Base-by-base conservation (phyloP, 2,329 filamentous ascomycete species). In the Claviceps pazoutovae region DNA sequence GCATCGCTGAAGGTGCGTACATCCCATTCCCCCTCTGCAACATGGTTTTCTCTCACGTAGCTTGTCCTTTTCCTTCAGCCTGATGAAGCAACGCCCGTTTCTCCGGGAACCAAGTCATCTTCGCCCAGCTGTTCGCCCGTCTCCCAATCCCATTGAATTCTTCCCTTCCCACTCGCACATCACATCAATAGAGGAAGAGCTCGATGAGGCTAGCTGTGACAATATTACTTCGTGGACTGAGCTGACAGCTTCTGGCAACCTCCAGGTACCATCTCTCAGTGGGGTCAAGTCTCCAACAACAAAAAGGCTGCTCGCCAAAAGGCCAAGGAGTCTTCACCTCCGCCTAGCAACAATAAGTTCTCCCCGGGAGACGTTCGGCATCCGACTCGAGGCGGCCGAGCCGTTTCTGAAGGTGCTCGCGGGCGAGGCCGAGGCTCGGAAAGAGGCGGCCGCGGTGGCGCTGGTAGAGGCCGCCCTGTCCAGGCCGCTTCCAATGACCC, bases 251-350 rank as follows among this genome's bases (percentile, higher is more conserved):
- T 16, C 16, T 37, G 46, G 36, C 9, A 45, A 47, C 55, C 52
- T 58, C 54, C 62, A 89, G 87, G 87, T 62, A 79, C 80, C 58
- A 84, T 90, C 62, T 83, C 86, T 57, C 86, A 89, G 73, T 93
- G 88, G 80, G 83, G 83, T 60, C 86, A 91, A 67, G 86, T 93
- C 59, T 84, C 84, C 59, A 87, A 86, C 75, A 78, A 80, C 63
- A 84, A 84, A 73, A 90, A 89, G 74, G 80, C 85, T 60, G 74
- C 82, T 61, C 82, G 83, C 68, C 76, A 83, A 59, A 91, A 90
- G 77, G 74, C 75, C 56, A 85, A 86, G 68, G 80, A 86, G 51
- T 68, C 74, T 56, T 68, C 74, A 56, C 69, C 74, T 54, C 71
- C 77, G 53, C 68, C 76, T 54, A 74, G 75, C 59, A 66, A 60